Conservation (phyloP, 108 stramenopile species). For the Cyclotella atomus region DNA sequence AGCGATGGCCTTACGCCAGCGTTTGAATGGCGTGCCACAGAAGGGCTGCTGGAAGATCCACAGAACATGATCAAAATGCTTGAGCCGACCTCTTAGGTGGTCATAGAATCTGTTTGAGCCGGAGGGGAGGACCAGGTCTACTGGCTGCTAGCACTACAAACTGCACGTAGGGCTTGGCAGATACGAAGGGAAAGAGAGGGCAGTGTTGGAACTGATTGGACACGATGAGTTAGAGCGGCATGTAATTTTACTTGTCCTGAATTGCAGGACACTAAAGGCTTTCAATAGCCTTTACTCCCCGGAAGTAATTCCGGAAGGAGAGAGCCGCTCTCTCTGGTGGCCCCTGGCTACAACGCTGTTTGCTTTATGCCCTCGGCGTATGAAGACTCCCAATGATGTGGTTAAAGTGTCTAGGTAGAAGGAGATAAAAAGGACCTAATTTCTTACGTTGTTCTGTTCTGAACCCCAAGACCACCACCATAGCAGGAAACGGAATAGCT, state of each 20-base stretch:
- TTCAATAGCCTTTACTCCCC: not conserved
- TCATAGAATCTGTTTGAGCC: not conserved
- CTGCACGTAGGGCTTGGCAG: too few species aligned
- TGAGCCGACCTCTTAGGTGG: not conserved
- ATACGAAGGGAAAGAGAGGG: too few species aligned
- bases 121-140: too few species aligned
- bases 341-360: conserved; percentile 9
- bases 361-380: not conserved
- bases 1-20: not conserved
- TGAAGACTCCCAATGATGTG: conserved; percentile 2
- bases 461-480: not conserved
- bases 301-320: not conserved
- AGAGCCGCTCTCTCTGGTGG: conserved; percentile 11
- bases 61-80: not conserved
- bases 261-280: not conserved
- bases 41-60: not conserved
- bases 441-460: too few species aligned
- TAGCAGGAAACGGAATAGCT: not conserved
- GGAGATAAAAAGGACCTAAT: too few species aligned
- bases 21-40: not conserved
- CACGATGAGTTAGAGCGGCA: not conserved
- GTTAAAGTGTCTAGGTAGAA: conserved; percentile 4
- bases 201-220: not conserved
- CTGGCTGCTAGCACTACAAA: too few species aligned
- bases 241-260: not conserved